Base-by-base conservation (phyloP, 2,329 filamentous ascomycete genomes). In the Ophiostoma piceae region DNA sequence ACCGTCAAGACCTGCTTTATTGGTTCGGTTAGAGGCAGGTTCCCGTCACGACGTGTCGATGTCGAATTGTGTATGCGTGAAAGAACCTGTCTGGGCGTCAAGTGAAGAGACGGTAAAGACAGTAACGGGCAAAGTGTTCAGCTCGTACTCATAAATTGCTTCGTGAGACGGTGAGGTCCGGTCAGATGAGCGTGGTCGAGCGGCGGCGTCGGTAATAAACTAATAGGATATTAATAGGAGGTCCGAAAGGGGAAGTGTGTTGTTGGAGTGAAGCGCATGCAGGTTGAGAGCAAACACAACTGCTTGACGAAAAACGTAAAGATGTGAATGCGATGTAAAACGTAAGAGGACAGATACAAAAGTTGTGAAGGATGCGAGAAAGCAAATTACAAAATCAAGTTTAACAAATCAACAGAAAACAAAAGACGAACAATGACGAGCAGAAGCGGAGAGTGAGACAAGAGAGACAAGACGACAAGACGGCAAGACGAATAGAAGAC, bases 201-300 rank as follows among this genome's bases (percentile, higher is more conserved):
- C 60, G 29, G 26, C 16, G 62, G 62, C 62, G 62, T 65, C 32
- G 39, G 39, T 41, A 41, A 14, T 41, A 12, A 41, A 35, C 60
- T 65, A 39, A 65, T 39, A 65, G 12, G 62, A 65, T 65, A 65
- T 65, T 65, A 65, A 65, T 65, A 65, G 62, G 62, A 39, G 32
- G 62, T 64, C 62, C 35, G 62, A 41, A 65, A 65, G 62, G 35
- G 35, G 19, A 65, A 39, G 14, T 62, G 29, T 64, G 29, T 37
- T 37, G 60, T 35, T 14, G 60, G 14, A 12, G 35, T 39, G 19
- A 39, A 39, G 29, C 35, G 29, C 43, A 47, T 47, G 43, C 43
- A 47, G 14, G 43, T 47, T 22, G 51, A 26, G 9, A 57, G 51
- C n/a, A 57, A 14, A 57, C 51, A 26, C 9, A 12, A 57, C 9